Evolutionary conservation across 139 green algal species (phyloP).

Genomic region (Monoraphidium neglectum): DNA sequence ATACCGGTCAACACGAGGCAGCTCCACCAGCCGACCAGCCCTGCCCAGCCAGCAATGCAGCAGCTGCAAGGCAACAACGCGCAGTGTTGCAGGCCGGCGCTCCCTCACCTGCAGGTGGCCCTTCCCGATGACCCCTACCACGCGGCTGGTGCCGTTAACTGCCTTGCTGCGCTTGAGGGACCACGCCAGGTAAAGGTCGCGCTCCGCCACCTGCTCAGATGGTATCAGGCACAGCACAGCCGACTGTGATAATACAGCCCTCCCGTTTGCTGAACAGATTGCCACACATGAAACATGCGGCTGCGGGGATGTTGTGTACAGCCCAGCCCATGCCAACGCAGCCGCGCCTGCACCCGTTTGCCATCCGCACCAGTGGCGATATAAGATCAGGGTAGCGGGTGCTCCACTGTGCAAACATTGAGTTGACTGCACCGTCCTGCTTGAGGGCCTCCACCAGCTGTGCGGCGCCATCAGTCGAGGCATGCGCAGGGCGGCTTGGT

Average conservation of each 20-base stretch:
- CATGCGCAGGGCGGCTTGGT: background rate
- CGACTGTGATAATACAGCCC: no score
- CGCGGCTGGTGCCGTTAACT: slow-evolving; percentile 56
- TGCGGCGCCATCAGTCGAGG: background rate
- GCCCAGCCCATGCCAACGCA: background rate
- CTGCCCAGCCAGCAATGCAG: no score
- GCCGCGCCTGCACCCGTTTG: background rate
- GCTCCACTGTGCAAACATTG: slow-evolving; percentile 5
- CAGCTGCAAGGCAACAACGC: no score
- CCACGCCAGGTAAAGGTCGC: slow-evolving; percentile 81
- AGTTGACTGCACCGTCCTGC: background rate
- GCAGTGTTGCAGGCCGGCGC: no score
- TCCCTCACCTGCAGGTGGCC: slow-evolving; percentile 74
- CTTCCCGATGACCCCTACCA: slow-evolving; percentile 80
- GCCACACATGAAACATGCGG: no score
- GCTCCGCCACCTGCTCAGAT: slow-evolving; percentile 62
- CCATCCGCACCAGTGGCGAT: background rate
- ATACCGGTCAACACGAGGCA: no score
- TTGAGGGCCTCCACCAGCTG: background rate
- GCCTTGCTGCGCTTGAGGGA: slow-evolving; percentile 74
- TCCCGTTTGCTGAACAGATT: no score
- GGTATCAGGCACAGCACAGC: background rate
- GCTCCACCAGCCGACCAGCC: no score
- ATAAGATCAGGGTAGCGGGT: slow-evolving; percentile 44
- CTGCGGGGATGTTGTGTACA: background rate